Evolutionary conservation across 1,284 basidiomycete genomes (phyloP), one percentile per base, ranked within the genome.

Genomic region (Tausonia pullulans): DNA sequence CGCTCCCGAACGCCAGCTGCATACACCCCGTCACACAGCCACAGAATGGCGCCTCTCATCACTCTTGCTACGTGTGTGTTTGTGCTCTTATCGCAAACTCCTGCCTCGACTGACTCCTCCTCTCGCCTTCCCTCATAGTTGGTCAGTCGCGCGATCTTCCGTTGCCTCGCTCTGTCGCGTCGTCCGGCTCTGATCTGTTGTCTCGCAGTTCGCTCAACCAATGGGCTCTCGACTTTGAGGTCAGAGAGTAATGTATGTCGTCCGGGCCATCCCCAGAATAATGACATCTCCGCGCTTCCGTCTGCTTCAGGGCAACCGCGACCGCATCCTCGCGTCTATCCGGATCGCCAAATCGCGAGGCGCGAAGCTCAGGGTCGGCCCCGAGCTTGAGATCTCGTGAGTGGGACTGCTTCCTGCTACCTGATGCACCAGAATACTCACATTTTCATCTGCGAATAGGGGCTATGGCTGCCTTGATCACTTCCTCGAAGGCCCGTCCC

Each of bases 381-480:
- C 96, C 16, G 95, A 98, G 75, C 81, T 98, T n/a, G 96, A 99
- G 77, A 91, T 99, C 69, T 87, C 94, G 88, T 92, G 71, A 62
- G 87, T 79, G 13, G 27, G 27, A 27, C 27, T 27, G 27, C 27
- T 27, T 27, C 27, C 27, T 27, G 27, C 27, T 27, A 27, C 27
- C 27, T 27, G 27, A 27, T 27, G 27, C 27, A 27, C 27, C 27
- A 27, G 27, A 27, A 27, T 27, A 27, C 27, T 27, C 27, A 27
- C 27, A 27, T 27, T 27, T 27, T 1, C 13, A 46, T 56, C 16
- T 39, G 55, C 27, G 43, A 52, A 43, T 71, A 92, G 89, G 41
- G 93, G 93, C 4, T 96, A 96, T 77, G 93, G 93, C 2, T 97
- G 94, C 75, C 81, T 92, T 61, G 93, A 97, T 74, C 93, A 97